Percentiles rank a stretch among this genome's conserved stretches.
phyloP scores from a whole-genome alignment of 495 filamentous ascomycete genomes.

The Podospora fimiseda region DNA sequence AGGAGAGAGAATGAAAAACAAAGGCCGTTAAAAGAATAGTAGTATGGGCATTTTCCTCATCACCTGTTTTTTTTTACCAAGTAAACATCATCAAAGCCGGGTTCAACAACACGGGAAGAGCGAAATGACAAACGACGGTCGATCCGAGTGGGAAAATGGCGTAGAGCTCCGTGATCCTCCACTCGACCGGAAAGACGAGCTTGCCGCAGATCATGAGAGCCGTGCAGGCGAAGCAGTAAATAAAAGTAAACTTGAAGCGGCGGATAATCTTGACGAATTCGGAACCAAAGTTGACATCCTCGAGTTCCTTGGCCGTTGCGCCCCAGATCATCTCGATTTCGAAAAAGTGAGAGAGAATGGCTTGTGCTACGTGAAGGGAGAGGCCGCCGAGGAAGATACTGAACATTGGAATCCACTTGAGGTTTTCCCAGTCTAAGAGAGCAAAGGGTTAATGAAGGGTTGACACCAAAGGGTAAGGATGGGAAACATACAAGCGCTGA shows the following conservation, averaged over 20 bases:
- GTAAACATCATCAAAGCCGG: conserved; percentile 78
- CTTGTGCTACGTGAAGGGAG: conserved; percentile 61
- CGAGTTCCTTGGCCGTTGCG: conserved; percentile 63
- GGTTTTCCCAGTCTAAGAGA: conserved; percentile 45
- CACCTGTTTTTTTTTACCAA: conserved; percentile 44
- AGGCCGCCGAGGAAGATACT: conserved; percentile 66
- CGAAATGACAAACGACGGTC: conserved; percentile 58
- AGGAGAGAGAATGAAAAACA: too few relatives aligned
- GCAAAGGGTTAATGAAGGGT: not conserved
- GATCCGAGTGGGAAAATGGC: conserved; percentile 74
- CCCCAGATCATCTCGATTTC: conserved; percentile 69
- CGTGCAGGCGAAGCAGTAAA: conserved; percentile 57
- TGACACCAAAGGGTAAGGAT: not conserved
- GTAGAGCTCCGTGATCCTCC: conserved; percentile 70
- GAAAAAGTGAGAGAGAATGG: conserved; percentile 63
- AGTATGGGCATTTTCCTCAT: not conserved
- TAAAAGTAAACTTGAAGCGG: conserved; percentile 68
- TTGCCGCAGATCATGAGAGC: conserved; percentile 62
- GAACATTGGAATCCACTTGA: conserved; percentile 66
- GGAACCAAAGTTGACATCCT: conserved; percentile 71
- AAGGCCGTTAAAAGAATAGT: too few relatives aligned
- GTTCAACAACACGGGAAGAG: conserved; percentile 67
- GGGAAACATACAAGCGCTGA: conserved; percentile 40
- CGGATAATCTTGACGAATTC: conserved; percentile 40
- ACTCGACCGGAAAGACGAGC: conserved; percentile 55